Percentiles rank a stretch among this genome's conserved stretches.
These are phyloP conservation scores for Didymella pomorum DNA, from an alignment of 2,329 filamentous ascomycete species.

Conservation along the genomic window DNA sequence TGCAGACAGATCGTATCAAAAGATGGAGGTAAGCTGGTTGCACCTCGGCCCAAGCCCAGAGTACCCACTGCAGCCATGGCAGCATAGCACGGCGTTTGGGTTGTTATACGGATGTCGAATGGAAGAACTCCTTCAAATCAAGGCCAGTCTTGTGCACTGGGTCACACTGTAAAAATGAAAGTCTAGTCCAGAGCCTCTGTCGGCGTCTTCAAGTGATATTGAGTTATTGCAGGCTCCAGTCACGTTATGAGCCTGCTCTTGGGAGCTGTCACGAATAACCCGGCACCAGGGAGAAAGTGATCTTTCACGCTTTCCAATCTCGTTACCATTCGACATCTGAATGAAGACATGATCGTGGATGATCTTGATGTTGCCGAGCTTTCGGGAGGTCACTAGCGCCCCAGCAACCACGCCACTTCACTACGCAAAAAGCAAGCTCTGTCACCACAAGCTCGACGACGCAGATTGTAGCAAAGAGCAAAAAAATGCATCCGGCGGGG, in stretches of 20 bases:
- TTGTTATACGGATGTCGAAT: not conserved
- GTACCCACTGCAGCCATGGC: not conserved
- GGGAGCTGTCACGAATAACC: too few relatives aligned
- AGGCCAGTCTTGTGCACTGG: not conserved
- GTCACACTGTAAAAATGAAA: not conserved
- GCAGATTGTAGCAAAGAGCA: not conserved
- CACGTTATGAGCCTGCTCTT: not conserved
- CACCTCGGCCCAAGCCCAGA: not conserved
- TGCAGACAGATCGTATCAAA: not conserved
- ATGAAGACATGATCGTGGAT: not conserved
- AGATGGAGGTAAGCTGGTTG: not conserved
- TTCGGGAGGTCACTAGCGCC: not conserved
- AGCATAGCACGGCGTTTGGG: slow-evolving; percentile 21
- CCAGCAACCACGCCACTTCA: not conserved
- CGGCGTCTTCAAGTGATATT: not conserved
- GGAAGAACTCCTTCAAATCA: not conserved
- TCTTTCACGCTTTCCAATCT: not conserved
- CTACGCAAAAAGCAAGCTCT: not conserved
- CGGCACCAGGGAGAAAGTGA: not conserved
- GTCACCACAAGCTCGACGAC: not conserved
- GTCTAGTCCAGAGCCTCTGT: not conserved
- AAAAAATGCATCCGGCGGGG: slow-evolving; percentile 22
- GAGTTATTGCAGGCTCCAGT: not conserved
- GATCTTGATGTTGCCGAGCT: not conserved
- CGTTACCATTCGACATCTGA: too few relatives aligned